A percentile compares a stretch with the other conserved stretches of the same genome.
These are phyloP conservation scores for Panicum miliaceum DNA, from an alignment of 176 grass and related monocot species.

Conservation along the genomic window DNA sequence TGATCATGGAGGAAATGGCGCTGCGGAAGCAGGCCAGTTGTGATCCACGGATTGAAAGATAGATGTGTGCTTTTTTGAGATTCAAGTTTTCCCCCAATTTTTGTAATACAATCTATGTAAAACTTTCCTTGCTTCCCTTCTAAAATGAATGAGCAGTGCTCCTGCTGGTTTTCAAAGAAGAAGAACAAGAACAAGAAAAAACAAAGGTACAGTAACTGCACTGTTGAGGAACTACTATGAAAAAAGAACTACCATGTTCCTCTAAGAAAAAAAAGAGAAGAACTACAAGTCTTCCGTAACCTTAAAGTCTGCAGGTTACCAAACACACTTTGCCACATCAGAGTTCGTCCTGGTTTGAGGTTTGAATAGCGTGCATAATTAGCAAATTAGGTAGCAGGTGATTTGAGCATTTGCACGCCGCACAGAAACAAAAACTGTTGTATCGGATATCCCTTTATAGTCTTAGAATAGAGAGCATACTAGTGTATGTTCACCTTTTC, in stretches of 20 bases:
- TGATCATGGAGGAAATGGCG: no score
- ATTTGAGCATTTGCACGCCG: conserved; percentile 3
- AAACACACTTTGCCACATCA: conserved; percentile 2
- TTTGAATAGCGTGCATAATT: background rate
- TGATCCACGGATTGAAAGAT: no score
- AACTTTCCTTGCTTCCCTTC: no score
- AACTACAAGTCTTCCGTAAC: background rate
- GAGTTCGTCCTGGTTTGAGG: background rate
- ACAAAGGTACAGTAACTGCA: background rate
- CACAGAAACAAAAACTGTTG: background rate
- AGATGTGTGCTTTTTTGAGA: no score
- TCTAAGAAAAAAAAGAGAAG: background rate
- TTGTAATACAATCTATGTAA: no score
- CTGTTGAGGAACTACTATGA: background rate
- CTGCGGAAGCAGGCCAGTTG: no score
- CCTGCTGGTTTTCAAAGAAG: no score
- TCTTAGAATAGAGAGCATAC: background rate
- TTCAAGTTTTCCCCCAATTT: no score
- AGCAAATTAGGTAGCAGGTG: conserved; percentile 12
- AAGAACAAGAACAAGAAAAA: no score
- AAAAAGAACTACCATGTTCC: background rate
- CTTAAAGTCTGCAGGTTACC: background rate
- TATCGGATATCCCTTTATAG: conserved; percentile 2
- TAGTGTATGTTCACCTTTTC: background rate
- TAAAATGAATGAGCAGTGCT: no score